phyloP scores from a whole-genome alignment of 106 monocot species.

The Phalaenopsis equestris region DNA sequence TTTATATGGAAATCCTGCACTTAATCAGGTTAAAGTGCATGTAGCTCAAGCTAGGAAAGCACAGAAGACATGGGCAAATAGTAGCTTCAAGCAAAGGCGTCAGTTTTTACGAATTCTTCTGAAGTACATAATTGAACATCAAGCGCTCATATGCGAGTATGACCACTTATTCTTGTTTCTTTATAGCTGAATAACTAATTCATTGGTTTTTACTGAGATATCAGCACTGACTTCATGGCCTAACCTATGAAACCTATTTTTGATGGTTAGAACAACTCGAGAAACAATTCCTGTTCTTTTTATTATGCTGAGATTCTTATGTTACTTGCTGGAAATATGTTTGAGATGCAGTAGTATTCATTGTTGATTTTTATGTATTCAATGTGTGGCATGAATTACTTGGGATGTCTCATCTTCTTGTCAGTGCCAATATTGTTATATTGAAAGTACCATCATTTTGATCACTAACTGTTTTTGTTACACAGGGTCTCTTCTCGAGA shows the following conservation, averaged over 20 bases:
- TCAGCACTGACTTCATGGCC: background rate
- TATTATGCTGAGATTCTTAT: background rate
- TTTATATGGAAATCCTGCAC: slow-evolving; percentile 1
- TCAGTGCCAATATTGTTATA: background rate
- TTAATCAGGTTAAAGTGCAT: slow-evolving; percentile 83
- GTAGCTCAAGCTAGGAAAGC: slow-evolving; percentile 91
- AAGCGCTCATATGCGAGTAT: slow-evolving; percentile 99
- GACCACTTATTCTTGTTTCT: background rate
- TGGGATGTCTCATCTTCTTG: background rate
- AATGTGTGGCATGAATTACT: background rate
- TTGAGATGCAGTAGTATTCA: background rate
- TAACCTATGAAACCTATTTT: background rate
- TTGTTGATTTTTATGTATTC: background rate
- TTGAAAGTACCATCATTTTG: background rate
- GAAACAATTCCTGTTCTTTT: background rate
- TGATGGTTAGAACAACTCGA: background rate
- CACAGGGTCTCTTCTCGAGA: slow-evolving; percentile 83
- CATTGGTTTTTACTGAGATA: background rate
- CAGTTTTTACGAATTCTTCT: slow-evolving; percentile 91
- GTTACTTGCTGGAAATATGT: background rate
- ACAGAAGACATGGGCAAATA: slow-evolving; percentile 90
- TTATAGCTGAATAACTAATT: background rate
- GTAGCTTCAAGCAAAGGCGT: slow-evolving; percentile 84
- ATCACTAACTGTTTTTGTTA: background rate
- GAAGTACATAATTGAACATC: slow-evolving; percentile 98